Conservation (phyloP, 768 basidiomycete genomes). For the Pluteus cervinus region DNA sequence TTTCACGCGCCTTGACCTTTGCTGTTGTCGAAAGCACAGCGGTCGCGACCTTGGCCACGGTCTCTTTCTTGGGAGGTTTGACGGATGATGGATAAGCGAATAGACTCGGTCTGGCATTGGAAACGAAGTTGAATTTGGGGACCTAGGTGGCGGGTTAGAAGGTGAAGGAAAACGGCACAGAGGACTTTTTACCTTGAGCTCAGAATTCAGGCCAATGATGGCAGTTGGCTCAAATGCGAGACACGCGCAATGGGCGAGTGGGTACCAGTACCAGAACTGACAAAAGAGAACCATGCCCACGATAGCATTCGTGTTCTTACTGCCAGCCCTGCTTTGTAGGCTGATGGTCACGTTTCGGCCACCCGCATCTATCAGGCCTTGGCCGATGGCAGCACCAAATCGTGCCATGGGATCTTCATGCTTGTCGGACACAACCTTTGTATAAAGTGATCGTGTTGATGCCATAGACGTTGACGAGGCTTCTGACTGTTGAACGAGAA, state of each 20-base stretch:
- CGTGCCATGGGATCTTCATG: slow-evolving; percentile 99
- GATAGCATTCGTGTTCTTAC: slow-evolving; percentile 87
- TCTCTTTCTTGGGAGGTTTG: slow-evolving; percentile 90
- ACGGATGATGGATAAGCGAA: slow-evolving; percentile 88
- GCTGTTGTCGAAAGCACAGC: slow-evolving; percentile 97
- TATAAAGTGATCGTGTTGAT: slow-evolving; percentile 76
- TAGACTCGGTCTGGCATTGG: slow-evolving; percentile 83
- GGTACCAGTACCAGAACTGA: slow-evolving; percentile 99
- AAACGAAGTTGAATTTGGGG: slow-evolving; percentile 90
- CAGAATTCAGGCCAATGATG: slow-evolving; percentile 84
- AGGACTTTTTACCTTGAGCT: slow-evolving; percentile 57
- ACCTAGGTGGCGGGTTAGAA: slow-evolving; percentile 40
- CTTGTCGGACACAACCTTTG: slow-evolving; percentile 89
- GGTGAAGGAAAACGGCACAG: neutral
- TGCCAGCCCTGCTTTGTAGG: slow-evolving; percentile 89
- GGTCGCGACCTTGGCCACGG: slow-evolving; percentile 85
- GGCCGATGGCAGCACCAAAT: slow-evolving; percentile 93
- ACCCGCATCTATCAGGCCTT: slow-evolving; percentile 97
- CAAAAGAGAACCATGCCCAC: slow-evolving; percentile 98
- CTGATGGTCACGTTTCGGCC: slow-evolving; percentile 95
- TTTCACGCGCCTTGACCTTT: slow-evolving; percentile 92
- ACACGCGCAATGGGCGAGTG: slow-evolving; percentile 87
- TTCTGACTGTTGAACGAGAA: slow-evolving; percentile 94
- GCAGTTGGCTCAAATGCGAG: slow-evolving; percentile 94
- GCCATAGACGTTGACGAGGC: slow-evolving; percentile 79